Conservation (phyloP, 2,329 filamentous ascomycete genomes). For the Cytospora leucostoma region DNA sequence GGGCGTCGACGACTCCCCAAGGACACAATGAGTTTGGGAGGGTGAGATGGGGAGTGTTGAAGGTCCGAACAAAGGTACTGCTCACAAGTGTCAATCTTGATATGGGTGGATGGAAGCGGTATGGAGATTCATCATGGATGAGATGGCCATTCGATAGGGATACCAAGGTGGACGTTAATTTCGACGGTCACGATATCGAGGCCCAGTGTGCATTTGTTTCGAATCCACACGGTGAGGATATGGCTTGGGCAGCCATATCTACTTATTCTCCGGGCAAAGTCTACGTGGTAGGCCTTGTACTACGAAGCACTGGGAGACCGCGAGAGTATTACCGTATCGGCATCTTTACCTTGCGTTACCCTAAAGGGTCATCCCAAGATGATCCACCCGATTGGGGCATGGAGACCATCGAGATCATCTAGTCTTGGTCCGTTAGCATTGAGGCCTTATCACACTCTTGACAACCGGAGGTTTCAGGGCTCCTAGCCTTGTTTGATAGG, state of each 20-base stretch:
- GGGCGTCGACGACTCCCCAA: neutral
- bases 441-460: too few relatives aligned
- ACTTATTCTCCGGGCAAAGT: neutral
- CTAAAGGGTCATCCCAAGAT: neutral
- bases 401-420: neutral
- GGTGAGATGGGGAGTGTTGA: neutral
- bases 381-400: neutral
- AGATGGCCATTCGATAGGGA: neutral
- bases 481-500: too few relatives aligned
- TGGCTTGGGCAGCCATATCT: neutral
- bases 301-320: neutral
- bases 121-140: neutral
- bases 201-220: neutral
- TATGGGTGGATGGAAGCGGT: neutral
- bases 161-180: neutral
- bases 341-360: neutral
- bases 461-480: too few relatives aligned
- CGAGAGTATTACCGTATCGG: conserved; percentile 1
- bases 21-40: neutral
- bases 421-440: neutral
- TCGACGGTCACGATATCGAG: neutral
- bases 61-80: neutral
- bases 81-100: conserved; percentile 1
- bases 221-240: neutral
- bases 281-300: neutral